Base-by-base conservation (phyloP, 768 basidiomycete species). In the Pleurotus sapidus region DNA sequence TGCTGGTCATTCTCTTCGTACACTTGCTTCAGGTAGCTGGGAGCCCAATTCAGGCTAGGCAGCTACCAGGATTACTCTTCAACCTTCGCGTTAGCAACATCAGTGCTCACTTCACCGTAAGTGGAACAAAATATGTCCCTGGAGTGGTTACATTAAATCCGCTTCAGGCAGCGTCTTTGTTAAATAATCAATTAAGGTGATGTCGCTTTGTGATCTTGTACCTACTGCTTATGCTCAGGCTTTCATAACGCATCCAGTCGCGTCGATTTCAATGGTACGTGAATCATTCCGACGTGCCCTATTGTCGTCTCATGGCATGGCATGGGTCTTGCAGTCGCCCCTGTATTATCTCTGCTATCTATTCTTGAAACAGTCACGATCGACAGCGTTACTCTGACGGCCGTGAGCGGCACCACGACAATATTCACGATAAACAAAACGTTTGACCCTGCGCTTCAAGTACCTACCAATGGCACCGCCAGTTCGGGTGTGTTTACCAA, bases 131-230 rank as follows among this genome's bases (percentile, higher is more conserved):
- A 8, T 39, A 4, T 15, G 18, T 40, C 51, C 18, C 51, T 4
- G 34, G 5, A 20, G 12, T 37, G n/a, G 12, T 20, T 6, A 39
- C 8, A 27, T 9, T 12, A 9, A 24, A 8, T 49, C 1, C 24
- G 3, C 30, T 18, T 42, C 15, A 54, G 51, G 51, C 37, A n/a
- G 37, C 51, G 3, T 54, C 51, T 14, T 23, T 54, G 5, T 24
- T 54, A 8, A 54, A 42, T n/a, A 54, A 54, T 40, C 51, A 23
- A 42, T 37, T 54, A 39, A 24, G 39, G 51, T 54, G n/a, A n/a
- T 45, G 15, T 12, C 3, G 37, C 18, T 3, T 9, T 6, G 12
- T 37, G n/a, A 39, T 8, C 37, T 3, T 23, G 18, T 9, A 20
- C 20, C 9, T 5, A 34, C 30, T 14, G 8, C 15, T 37, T 6